These are phyloP conservation scores for Dillenia suffruticosa DNA, from an alignment of 164 flowering plant genomes.

Conservation along the genomic window DNA sequence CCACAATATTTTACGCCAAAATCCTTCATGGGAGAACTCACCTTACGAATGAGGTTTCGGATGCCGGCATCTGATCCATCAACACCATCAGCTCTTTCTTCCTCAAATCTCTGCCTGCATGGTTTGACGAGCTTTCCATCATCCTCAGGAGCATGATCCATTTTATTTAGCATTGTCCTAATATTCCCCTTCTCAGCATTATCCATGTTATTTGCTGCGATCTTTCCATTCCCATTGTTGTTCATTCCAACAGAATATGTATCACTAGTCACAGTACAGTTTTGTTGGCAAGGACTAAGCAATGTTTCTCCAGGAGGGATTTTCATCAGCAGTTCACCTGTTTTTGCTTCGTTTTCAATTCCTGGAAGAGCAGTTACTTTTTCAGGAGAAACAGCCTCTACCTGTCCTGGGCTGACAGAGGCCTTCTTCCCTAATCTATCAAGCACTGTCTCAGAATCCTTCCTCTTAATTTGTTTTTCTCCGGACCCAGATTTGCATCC, in stretches of 20 bases:
- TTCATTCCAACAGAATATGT: neutral
- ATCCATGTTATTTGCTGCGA: neutral
- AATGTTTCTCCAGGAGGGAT: too few species aligned
- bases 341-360: conserved; percentile 2
- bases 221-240: neutral
- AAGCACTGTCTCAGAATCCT: neutral
- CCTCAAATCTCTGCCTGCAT: conserved; percentile 6
- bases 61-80: conserved; percentile 13
- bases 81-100: conserved; percentile 13
- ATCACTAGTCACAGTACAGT: neutral
- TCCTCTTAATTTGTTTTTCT: conserved; percentile 8
- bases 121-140: conserved; percentile 14
- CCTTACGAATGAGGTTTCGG: conserved; percentile 30
- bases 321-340: too few species aligned
- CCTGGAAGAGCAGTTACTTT: neutral
- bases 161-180: conserved; percentile 7
- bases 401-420: neutral
- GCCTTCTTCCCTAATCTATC: neutral
- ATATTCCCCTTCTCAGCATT: conserved; percentile 4
- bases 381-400: neutral
- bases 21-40: conserved; percentile 35
- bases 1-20: conserved; percentile 15
- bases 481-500: conserved; percentile 1
- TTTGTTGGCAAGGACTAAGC: neutral
- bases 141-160: conserved; percentile 10